Evolutionary conservation across 2,329 filamentous ascomycete species (phyloP), one percentile per base, ranked within the genome.

Genomic region (Ciborinia camelliae): DNA sequence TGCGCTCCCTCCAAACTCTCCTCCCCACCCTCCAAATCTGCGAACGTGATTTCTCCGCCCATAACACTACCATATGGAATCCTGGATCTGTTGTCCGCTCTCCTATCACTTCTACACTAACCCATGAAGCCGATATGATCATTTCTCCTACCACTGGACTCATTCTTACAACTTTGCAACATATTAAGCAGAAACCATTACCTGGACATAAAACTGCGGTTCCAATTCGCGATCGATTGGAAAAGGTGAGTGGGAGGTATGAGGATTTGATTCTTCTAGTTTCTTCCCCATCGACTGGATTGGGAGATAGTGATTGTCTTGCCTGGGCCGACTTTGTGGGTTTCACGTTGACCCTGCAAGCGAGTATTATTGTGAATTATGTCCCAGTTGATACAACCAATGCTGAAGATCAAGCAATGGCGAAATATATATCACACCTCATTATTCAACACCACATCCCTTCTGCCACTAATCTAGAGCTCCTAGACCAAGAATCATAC

Each of bases 51-150:
- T 87, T 85, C 65, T 75, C 75, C 5, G 72, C 73, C 7, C 75
- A 79, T 68, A 76, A 78, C 52, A 74, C 72, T 7, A 63, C 74
- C 41, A 45, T 67, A 12, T 78, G 78, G 78, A 67, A 73, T 63
- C 75, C 62, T 32, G 74, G 68, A 61, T 72, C 75, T 55, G 70
- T 75, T 30, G 66, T 68, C 32, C 73, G 75, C n/a, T 77, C 77
- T 9, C 74, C 76, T n/a, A 65, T 77, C 3, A 66, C 71, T 4
- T 81, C 79, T 0, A 68, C 77, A 0, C 74, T 83, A 1, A 76
- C 77, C 0, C 77, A 79, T 7, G 89, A 92, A 74, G 88, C 90
- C 3, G 92, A 97, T 71, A 76, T 97, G 3, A 83, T 89, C 0
- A 71, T 93, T 6, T 90, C 90, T 0, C 86, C 90, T 0, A 81